Conservation (phyloP, 306 rosid genomes). For the Ormosia emarginata region DNA sequence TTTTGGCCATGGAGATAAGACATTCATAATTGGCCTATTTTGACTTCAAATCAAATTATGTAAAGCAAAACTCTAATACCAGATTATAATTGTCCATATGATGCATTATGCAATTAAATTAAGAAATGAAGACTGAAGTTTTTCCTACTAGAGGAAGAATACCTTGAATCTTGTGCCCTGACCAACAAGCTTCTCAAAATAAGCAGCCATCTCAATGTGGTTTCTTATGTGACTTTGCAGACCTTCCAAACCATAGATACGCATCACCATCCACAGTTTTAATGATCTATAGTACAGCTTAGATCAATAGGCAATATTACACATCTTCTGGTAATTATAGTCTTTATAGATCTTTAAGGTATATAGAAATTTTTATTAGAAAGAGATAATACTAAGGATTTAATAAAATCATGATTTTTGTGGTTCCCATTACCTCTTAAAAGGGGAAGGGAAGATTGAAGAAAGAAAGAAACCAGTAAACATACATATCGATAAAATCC, state of each 20-base stretch:
- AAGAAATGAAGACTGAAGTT: neutral
- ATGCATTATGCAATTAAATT: neutral
- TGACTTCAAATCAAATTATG: neutral
- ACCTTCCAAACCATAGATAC: slow-evolving; percentile 85
- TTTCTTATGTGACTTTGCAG: slow-evolving; percentile 63
- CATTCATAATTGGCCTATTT: slow-evolving; percentile 4
- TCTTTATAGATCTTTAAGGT: neutral
- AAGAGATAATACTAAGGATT: neutral
- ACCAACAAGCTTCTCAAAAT: slow-evolving; percentile 62
- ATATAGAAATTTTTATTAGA: neutral
- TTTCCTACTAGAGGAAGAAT: slow-evolving; percentile 8
- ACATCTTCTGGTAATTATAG: neutral
- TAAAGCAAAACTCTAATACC: neutral
- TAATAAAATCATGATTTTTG: neutral
- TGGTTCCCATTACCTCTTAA: neutral
- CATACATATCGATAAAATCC: neutral
- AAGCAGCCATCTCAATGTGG: slow-evolving; percentile 70
- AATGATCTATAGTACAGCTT: slow-evolving; percentile 53
- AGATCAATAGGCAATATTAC: slow-evolving; percentile 7
- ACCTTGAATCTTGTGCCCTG: slow-evolving; percentile 87
- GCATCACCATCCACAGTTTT: slow-evolving; percentile 89
- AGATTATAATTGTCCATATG: neutral
- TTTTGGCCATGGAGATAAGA: neutral
- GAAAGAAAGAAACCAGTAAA: neutral
- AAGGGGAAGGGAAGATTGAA: neutral